Base-by-base conservation (phyloP, 2,329 filamentous ascomycete species). In the Gliomastix tumulicola region DNA sequence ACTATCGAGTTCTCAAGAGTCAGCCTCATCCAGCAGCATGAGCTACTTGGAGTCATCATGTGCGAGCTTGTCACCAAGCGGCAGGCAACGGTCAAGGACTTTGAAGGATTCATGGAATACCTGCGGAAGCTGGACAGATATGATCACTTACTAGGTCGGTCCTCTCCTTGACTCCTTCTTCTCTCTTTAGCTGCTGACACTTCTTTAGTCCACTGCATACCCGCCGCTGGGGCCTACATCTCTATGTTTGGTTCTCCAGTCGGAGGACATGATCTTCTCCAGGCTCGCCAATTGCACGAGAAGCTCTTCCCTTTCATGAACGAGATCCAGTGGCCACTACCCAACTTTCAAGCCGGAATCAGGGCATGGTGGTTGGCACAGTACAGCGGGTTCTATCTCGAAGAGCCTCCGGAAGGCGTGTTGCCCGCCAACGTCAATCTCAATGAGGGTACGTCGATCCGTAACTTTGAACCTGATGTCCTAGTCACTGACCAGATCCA, bases 281-380 rank as follows among this genome's bases (percentile, higher is more conserved):
- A 87, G 46, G 84, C 84, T 11, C 75, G 84, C 44, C 69, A 78
- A 27, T 62, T 96, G 2, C 80, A 95, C 52, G 62, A 71, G 12
- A 67, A 78, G 23, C 69, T 96, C 17, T 78, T 82, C 45, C 71
- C 75, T 25, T 72, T 75, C 15, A 66, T 76, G 32, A 84, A 88
- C 34, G 76, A 79, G 41, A 68, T 82, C 30, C 64, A 71, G 13
- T 95, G 88, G 85, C 69, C 74, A 17, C 57, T 94, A 27, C 69
- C 81, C 13, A 83, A 82, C 47, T 72, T 97, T 11, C 83, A 89
- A 49, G 86, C 89, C 32, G 83, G 87, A 4, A 74, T 89, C 11
- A 74, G 78, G 37, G 77, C 83, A 5, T 88, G 86, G 74, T 98
- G 92, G 92, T 73, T 96, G 32, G 82, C 87, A 21, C 88, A 97